Evolutionary conservation across 345 rosid genomes (phyloP), one percentile per base, ranked within the genome.

Genomic region (Citrus glauca): DNA sequence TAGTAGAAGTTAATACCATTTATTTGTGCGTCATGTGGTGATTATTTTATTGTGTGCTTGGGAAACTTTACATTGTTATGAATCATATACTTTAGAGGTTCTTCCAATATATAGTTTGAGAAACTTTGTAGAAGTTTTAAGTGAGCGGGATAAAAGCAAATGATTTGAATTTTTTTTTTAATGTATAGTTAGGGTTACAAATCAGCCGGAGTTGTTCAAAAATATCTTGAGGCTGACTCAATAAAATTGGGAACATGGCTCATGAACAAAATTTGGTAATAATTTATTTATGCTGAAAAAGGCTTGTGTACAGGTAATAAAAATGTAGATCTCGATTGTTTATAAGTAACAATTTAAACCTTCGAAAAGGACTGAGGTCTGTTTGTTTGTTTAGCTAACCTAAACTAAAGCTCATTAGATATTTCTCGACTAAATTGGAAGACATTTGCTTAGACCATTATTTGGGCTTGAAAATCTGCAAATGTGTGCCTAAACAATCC

Each of bases 81-180:
- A n/a, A 10, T 48, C 73, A 69, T 62, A 24, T 73, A 61, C 25
- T n/a, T 72, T 33, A 16, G 42, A 2, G 7, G 8, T 11, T 55
- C 24, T 73, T 61, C 13, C 55, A 64, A 22, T 16, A 64, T 63
- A 69, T n/a, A 38, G 63, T 69, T 74, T 42, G 32, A 69, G 78
- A 67, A 74, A 24, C 30, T 78, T 17, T 11, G 14, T 48, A 55
- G 84, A 65, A 62, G 24, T 50, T 30, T 45, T 66, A 28, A 9
- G 25, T 40, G 8, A 45, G 59, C 68, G 5, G n/a, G 60, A 73
- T 77, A 9, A 59, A 75, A 65, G 63, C 56, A 42, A 45, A 19
- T 38, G 27, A 25, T 28, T 38, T 19, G 59, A 71, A 56, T 64
- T 10, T 32, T 72, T 72, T 40, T 9, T 40, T 40, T 40, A 9